These are phyloP conservation scores for Penicillium sp. DNA, from an alignment of 2,329 filamentous ascomycete species.

Conservation along the genomic window DNA sequence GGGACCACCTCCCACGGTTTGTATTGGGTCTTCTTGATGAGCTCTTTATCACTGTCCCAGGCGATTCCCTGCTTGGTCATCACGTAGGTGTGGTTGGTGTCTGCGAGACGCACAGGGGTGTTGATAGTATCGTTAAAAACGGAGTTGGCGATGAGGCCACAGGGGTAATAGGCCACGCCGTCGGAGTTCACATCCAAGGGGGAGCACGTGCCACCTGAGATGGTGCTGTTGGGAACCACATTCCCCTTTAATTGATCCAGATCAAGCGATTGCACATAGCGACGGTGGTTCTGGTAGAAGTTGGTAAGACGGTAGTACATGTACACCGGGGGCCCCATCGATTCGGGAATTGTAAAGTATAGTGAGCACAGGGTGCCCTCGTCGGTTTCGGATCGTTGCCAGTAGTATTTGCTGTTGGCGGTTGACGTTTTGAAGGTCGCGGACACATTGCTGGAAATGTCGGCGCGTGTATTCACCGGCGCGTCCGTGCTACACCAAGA, in stretches of 20 bases:
- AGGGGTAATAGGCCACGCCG: conserved; percentile 81
- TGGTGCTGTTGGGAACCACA: conserved; percentile 52
- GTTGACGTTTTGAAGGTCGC: conserved; percentile 62
- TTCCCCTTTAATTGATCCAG: conserved; percentile 74
- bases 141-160: conserved; percentile 93
- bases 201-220: conserved; percentile 65
- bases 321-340: conserved; percentile 73
- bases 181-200: conserved; percentile 56
- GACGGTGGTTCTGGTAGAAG: conserved; percentile 97
- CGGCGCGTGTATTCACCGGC: conserved; percentile 33
- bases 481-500: conserved; percentile 64
- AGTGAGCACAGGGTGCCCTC: conserved; percentile 60
- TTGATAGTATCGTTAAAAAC: conserved; percentile 90
- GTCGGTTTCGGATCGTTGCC: conserved; percentile 28
- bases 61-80: conserved; percentile 78
- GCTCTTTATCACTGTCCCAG: conserved; percentile 73
- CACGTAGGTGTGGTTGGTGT: conserved; percentile 53
- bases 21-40: conserved; percentile 70
- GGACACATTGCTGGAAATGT: conserved; percentile 47
- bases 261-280: conserved; percentile 88
- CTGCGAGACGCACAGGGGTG: conserved; percentile 54
- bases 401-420: conserved; percentile 29
- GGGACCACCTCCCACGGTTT: conserved; percentile 61
- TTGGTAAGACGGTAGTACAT: conserved; percentile 95
- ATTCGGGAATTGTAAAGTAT: conserved; percentile 70